These are phyloP conservation scores for Scedosporium aurantiacum DNA, from an alignment of 2,329 filamentous ascomycete species.

Conservation along the genomic window DNA sequence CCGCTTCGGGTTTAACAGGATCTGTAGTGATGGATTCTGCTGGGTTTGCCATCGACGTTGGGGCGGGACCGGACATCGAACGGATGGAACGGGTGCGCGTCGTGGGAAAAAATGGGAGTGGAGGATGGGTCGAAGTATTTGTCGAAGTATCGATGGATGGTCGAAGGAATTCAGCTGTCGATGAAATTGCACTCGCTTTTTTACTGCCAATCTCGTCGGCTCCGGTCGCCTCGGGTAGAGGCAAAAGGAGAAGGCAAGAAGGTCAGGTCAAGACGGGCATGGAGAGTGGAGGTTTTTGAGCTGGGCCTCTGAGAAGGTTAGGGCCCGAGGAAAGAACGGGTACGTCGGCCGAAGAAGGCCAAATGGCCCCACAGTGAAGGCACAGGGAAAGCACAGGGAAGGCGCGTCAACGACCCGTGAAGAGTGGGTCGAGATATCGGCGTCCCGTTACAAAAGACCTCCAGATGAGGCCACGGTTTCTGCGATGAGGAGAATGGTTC, in stretches of 20 bases:
- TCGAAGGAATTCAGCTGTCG: background rate
- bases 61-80: constrained; percentile 1
- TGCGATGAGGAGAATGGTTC: background rate
- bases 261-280: background rate
- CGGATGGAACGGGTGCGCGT: background rate
- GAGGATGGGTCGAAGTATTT: background rate
- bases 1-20: background rate
- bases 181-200: background rate
- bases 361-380: background rate
- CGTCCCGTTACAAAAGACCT: background rate
- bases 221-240: background rate
- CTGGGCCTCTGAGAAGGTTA: background rate
- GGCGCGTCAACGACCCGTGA: background rate
- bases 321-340: background rate
- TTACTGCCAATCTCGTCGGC: background rate
- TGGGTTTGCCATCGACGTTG: constrained; percentile 6
- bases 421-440: constrained; percentile 1
- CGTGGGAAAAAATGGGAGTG: background rate
- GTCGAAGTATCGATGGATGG: background rate
- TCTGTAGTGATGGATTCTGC: background rate
- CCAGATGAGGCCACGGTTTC: background rate
- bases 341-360: background rate
- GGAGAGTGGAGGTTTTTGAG: background rate
- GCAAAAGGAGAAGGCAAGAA: background rate
- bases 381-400: background rate